A percentile compares a stretch with the other conserved stretches of the same genome.
Conservation (phyloP, 75 land plant species). For the Pinus taeda region DNA sequence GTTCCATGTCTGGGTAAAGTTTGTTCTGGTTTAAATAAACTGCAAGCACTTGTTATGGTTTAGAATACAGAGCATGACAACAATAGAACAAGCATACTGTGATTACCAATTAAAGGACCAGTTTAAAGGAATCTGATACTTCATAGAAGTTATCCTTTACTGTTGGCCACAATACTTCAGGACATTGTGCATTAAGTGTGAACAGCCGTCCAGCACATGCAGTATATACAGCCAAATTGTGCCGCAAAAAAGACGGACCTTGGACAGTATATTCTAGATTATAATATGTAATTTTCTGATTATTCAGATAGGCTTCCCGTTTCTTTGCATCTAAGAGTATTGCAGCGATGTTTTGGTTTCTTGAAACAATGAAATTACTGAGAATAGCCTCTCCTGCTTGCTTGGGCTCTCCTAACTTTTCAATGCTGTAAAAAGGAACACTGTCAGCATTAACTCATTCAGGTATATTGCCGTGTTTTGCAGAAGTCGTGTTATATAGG, state of each 20-base stretch:
- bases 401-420: slow-evolving; percentile 77
- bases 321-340: slow-evolving; percentile 48
- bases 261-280: slow-evolving; percentile 74
- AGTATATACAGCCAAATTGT: slow-evolving; percentile 81
- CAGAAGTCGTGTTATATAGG: neutral
- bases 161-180: slow-evolving; percentile 56
- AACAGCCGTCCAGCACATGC: slow-evolving; percentile 48
- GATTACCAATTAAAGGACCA: slow-evolving; percentile 2
- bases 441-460: neutral
- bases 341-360: slow-evolving; percentile 45
- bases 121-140: slow-evolving; percentile 51
- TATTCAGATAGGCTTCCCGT: slow-evolving; percentile 27
- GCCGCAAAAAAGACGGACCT: slow-evolving; percentile 68
- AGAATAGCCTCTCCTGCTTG: slow-evolving; percentile 75
- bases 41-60: neutral
- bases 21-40: neutral
- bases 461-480: neutral
- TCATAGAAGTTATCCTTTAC: slow-evolving; percentile 35
- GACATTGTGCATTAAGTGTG: slow-evolving; percentile 80
- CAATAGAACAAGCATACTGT: neutral
- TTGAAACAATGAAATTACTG: slow-evolving; percentile 47
- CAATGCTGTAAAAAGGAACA: slow-evolving; percentile 45
- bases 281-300: slow-evolving; percentile 56
- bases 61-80: neutral
- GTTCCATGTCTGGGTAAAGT: neutral